Evolutionary conservation across 371 early-diverging fungal species (phyloP), one percentile per base, ranked within the genome.

Genomic region (Haplosporangium sp.): DNA sequence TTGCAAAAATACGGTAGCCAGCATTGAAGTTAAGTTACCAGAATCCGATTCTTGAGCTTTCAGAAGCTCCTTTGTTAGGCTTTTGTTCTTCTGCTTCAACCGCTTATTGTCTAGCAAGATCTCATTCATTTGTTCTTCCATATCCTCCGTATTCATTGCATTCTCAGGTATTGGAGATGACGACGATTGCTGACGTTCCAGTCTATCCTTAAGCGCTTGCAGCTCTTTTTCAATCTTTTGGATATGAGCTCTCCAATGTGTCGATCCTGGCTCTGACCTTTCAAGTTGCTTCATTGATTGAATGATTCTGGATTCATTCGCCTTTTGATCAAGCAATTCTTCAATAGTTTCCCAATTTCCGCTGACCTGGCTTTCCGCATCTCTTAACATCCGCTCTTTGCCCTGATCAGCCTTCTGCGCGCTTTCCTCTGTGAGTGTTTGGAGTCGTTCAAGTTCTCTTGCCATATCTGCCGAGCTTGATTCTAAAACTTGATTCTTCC

Each of bases 151-250:
- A 44, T 65, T 11, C n/a, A 27, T 17, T 20, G 39, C 17, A 2
- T 47, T 45, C 11, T 13, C 50, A 15, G 65, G 17, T 50, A 8
- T 20, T 13, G 57, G 13, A 11, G 57, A 42, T 0, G 53, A 4
- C 0, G 53, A 6, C n/a, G 48, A 0, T 17, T 55, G 11, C 9
- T 52, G 42, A 6, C 34, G 47, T 17, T 58, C 67, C 56, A 78
- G 38, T 2, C 13, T 62, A 11, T 42, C 19, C 34, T 78, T 73
- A 20, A 74, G 74, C 5, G 62, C 64, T 1, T 64, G 37, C 4
- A 78, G n/a, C 59, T 78, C 74, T 17, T 67, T 19, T 47, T 78
- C 79, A 10, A 78, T 74, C 61, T 38, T 69, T 13, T 66, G 50
- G 15, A 78, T 62, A 52, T 74, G 79, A 27, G 53, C 44, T 27